A percentile compares a stretch with the other conserved stretches of the same genome.
Evolutionary conservation across 2,329 filamentous ascomycete species (phyloP).

Genomic region (Cercospora sesami): DNA sequence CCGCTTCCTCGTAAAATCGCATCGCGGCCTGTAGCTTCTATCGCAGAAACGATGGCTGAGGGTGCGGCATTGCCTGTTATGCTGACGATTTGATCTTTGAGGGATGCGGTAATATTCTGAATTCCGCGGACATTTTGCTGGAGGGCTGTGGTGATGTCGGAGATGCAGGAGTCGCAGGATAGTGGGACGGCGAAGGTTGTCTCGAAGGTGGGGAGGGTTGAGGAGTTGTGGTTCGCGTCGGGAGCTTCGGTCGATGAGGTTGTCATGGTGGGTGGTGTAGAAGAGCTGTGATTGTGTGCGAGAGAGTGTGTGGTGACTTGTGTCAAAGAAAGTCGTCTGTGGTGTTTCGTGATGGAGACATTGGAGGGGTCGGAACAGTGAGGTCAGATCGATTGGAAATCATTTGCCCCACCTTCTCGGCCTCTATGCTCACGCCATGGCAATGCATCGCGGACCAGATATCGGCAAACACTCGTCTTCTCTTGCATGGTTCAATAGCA

Average conservation of each 20-base stretch:
- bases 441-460: neutral
- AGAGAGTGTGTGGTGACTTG: neutral
- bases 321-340: conserved; percentile 4
- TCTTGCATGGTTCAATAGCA: neutral
- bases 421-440: neutral
- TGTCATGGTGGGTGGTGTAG: neutral
- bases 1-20: conserved; percentile 91
- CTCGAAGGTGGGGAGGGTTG: conserved; percentile 52
- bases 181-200: conserved; percentile 94
- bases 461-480: neutral
- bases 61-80: conserved; percentile 89
- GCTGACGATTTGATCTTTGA: conserved; percentile 79
- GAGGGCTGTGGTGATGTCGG: conserved; percentile 77
- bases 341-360: neutral
- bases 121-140: conserved; percentile 67
- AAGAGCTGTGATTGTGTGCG: neutral
- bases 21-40: conserved; percentile 87
- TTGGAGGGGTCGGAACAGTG: conserved; percentile 8
- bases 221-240: neutral
- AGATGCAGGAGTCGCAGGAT: conserved; percentile 85
- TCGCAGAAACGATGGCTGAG: conserved; percentile 83
- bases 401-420: conserved; percentile 3
- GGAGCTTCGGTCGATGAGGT: neutral
- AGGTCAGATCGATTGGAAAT: conserved; percentile 13
- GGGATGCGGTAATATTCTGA: conserved; percentile 75